A percentile compares a stretch with the other conserved stretches of the same genome.
These are phyloP conservation scores for Candida sonorensis DNA, from an alignment of 805 yeast species.

Conservation along the genomic window DNA sequence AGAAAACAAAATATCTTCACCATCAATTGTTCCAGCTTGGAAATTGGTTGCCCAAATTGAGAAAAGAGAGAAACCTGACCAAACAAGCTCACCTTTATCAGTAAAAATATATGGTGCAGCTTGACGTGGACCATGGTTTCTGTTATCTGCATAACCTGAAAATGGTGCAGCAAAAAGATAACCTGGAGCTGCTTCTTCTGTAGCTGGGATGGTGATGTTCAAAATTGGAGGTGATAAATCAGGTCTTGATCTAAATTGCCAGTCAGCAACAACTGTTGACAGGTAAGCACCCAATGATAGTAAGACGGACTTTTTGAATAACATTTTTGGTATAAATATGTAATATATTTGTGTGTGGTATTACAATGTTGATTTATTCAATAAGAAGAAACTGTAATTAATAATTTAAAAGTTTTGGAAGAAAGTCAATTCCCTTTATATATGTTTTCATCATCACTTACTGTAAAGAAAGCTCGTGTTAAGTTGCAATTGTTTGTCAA, in stretches of 20 bases:
- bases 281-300: background rate
- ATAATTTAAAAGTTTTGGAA: too few species aligned
- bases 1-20: slow-evolving; percentile 24
- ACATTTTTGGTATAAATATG: background rate
- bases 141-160: slow-evolving; percentile 9
- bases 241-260: slow-evolving; percentile 30
- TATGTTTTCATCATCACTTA: too few species aligned
- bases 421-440: too few species aligned
- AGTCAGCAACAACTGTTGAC: slow-evolving; percentile 20
- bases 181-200: slow-evolving; percentile 20
- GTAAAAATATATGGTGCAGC: slow-evolving; percentile 31
- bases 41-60: slow-evolving; percentile 29
- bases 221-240: slow-evolving; percentile 29
- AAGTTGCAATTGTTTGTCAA: too few species aligned
- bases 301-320: background rate
- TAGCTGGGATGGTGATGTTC: slow-evolving; percentile 27
- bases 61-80: slow-evolving; percentile 30
- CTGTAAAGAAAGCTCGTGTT: too few species aligned
- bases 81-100: slow-evolving; percentile 30
- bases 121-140: slow-evolving; percentile 23
- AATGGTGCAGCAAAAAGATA: slow-evolving; percentile 30
- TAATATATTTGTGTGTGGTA: background rate
- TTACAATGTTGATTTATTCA: too few species aligned
- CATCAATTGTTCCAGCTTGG: slow-evolving; percentile 23
- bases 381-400: too few species aligned